Base-by-base conservation (phyloP, 495 filamentous ascomycete species). In the Penicillium roqueforti region DNA sequence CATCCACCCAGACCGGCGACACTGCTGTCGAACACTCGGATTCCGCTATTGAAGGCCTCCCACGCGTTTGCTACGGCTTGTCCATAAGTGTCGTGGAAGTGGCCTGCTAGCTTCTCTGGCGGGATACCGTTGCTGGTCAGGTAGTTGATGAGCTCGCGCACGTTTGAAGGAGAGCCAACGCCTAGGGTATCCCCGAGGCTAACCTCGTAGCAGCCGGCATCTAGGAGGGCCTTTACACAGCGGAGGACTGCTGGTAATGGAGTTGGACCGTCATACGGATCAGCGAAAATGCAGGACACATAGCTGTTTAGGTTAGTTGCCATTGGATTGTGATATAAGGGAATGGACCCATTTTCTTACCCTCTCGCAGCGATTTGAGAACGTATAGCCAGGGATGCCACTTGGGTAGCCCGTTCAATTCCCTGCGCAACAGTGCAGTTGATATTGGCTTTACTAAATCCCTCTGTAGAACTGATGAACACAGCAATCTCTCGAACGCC, bases 61-160 rank as follows among this genome's bases (percentile, higher is more conserved):
- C 75, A 68, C 16, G 72, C 70, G 48, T 78, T 78, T 18, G 69
- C 68, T 1, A 72, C 58, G 1, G 66, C 76, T 47, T 71, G 70
- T 6, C 74, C 72, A 41, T 76, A 73, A 0, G 73, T 78, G 51
- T 78, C 74, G 32, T 78, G 76, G 51, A 77, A 78, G 51, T 78
- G 76, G 10, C 72, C 73, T 0, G 76, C 76, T 1, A 78, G 56
- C 16, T 46, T 56, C 0, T 46, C 26, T 0, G 62, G 39, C 0
- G 76, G 63, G 3, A 77, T 57, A 4, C 41, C 55, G 28, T 65
- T 47, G 8, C 45, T 44, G 6, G 54, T 45, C 4, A 77, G 54
- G 45, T 67, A 69, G 1, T 36, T 44, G 0, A 78, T 28, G 0
- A 78, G 57, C 14, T 20, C 54, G 18, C 58, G 57, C 7, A 72